These are phyloP conservation scores for Vitis rotundifolia DNA, from an alignment of 164 flowering plant species.

Conservation along the genomic window DNA sequence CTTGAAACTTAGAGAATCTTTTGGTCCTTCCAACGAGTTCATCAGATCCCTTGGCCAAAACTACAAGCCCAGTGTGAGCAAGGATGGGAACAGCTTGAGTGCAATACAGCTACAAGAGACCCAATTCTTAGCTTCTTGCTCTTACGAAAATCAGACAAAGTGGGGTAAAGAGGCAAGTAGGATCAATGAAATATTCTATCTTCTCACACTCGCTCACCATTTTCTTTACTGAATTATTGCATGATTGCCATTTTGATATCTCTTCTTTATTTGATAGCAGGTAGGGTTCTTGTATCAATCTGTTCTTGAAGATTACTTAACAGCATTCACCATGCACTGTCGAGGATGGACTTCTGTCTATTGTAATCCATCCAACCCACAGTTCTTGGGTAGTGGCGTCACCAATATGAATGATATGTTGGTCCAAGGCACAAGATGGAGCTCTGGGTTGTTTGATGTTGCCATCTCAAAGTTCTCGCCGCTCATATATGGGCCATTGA, in stretches of 20 bases:
- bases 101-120: conserved; percentile 20
- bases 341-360: conserved; percentile 47
- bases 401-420: conserved; percentile 30
- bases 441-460: conserved; percentile 36
- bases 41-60: conserved; percentile 22
- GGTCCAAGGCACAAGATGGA: conserved; percentile 44
- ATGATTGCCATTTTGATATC: no score
- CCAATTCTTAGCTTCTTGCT: conserved; percentile 39
- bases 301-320: conserved; percentile 50
- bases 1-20: conserved; percentile 11
- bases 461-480: conserved; percentile 40
- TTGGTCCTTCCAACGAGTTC: conserved; percentile 42
- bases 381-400: conserved; percentile 38
- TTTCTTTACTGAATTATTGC: no score
- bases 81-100: neutral
- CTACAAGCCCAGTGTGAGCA: neutral
- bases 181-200: neutral
- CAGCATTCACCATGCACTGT: conserved; percentile 40
- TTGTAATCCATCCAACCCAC: conserved; percentile 37
- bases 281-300: conserved; percentile 41
- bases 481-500: conserved; percentile 28
- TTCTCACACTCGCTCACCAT: no score
- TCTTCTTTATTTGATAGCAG: conserved; percentile 20
- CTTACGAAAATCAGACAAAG: conserved; percentile 35
- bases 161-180: conserved; percentile 54